Conservation (phyloP, 129 eudicot species). For the Flaveria brownii region DNA sequence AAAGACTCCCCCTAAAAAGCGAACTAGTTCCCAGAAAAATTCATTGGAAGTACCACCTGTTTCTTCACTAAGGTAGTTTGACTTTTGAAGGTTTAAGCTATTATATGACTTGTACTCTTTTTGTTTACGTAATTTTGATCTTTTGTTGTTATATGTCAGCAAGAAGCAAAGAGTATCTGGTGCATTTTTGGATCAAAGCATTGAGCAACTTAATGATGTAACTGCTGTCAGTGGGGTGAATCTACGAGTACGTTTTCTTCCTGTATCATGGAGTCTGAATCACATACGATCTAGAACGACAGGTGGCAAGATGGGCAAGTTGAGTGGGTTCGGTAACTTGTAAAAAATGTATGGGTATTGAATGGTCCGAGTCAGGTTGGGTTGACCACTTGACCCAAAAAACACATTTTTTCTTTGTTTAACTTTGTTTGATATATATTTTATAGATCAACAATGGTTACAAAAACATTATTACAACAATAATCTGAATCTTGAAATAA, state of each 20-base stretch:
- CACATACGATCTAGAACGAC: background rate
- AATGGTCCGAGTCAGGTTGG: background rate
- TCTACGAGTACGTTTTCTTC: conserved; percentile 58
- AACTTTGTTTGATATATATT: background rate
- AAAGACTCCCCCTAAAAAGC: conserved; percentile 61
- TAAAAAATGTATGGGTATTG: background rate
- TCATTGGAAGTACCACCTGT: conserved; percentile 67
- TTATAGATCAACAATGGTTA: background rate
- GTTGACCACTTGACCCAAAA: background rate
- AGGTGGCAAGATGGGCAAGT: background rate
- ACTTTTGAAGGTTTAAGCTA: conserved; percentile 17
- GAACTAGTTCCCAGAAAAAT: conserved; percentile 62
- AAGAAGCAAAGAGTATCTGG: conserved; percentile 89
- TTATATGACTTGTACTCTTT: background rate
- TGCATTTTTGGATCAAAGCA: conserved; percentile 74
- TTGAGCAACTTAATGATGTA: conserved; percentile 90
- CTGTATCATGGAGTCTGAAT: conserved; percentile 13
- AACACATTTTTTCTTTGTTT: background rate
- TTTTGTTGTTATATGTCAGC: conserved; percentile 38
- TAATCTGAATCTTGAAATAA: background rate
- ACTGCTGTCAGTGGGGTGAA: conserved; percentile 92
- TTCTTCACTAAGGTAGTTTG: conserved; percentile 60
- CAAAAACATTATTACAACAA: background rate
- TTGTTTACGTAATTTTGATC: background rate
- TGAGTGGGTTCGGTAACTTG: background rate